phyloP scores from a whole-genome alignment of 2,329 filamentous ascomycete species.

The Coniosporium tulheliwenetii region DNA sequence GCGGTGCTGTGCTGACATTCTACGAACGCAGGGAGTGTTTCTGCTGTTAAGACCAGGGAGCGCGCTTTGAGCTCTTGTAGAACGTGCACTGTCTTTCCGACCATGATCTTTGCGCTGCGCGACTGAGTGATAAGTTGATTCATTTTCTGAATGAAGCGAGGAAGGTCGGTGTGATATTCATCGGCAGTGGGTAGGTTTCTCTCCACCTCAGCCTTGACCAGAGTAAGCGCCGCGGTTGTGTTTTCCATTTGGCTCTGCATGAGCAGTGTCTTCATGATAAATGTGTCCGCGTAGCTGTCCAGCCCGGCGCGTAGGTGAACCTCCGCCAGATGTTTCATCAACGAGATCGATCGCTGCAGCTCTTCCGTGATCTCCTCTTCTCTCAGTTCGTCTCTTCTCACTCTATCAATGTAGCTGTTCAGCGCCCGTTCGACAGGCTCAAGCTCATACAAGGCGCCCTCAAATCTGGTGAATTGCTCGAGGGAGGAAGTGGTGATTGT shows the following conservation, averaged over 20 bases:
- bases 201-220: slow-evolving; percentile 51
- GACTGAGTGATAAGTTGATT: slow-evolving; percentile 61
- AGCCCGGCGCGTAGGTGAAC: slow-evolving; percentile 58
- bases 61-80: slow-evolving; percentile 63
- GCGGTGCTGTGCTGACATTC: slow-evolving; percentile 49
- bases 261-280: slow-evolving; percentile 60
- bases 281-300: slow-evolving; percentile 60
- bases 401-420: slow-evolving; percentile 72
- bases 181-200: slow-evolving; percentile 39
- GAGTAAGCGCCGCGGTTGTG: slow-evolving; percentile 50
- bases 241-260: slow-evolving; percentile 74
- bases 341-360: slow-evolving; percentile 66
- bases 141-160: slow-evolving; percentile 53
- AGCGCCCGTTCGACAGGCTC: slow-evolving; percentile 82
- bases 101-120: slow-evolving; percentile 69
- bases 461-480: slow-evolving; percentile 63
- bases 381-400: slow-evolving; percentile 74
- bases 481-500: slow-evolving; percentile 65
- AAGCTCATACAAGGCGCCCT: slow-evolving; percentile 69
- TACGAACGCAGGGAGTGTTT: slow-evolving; percentile 55
- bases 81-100: slow-evolving; percentile 61
- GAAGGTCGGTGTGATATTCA: slow-evolving; percentile 15
- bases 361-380: slow-evolving; percentile 70
- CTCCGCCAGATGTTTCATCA: slow-evolving; percentile 75
- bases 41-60: slow-evolving; percentile 55